phyloP scores from a whole-genome alignment of 371 early-diverging fungal species.

The Zychaea mexicana region DNA sequence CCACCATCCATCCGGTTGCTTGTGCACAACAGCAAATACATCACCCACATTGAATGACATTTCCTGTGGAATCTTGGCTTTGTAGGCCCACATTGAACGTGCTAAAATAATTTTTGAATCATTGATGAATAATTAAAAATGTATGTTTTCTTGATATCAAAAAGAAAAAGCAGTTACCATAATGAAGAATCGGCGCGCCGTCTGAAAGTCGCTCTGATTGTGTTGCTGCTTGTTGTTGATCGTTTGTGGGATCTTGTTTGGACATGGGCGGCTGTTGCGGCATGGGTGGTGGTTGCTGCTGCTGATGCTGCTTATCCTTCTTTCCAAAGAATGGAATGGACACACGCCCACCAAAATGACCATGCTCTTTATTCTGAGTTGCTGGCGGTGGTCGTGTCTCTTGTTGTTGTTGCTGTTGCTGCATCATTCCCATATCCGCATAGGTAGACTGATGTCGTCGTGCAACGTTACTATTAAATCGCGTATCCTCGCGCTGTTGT shows the following conservation, averaged over 20 bases:
- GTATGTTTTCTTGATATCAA: background rate
- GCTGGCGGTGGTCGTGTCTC: background rate
- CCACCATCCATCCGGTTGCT: conserved; percentile 58
- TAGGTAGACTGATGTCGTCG: background rate
- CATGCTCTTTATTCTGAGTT: background rate
- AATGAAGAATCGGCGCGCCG: conserved; percentile 15
- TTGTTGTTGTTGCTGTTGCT: conserved; percentile 8
- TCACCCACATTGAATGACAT: conserved; percentile 45
- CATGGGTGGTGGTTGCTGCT: conserved; percentile 6
- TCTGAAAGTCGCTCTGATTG: conserved; percentile 4
- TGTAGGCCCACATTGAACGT: conserved; percentile 37
- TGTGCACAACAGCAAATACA: conserved; percentile 34
- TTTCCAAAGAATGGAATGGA: conserved; percentile 22
- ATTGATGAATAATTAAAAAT: background rate
- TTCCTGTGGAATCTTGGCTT: conserved; percentile 46
- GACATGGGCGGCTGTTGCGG: background rate
- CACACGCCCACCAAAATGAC: conserved; percentile 6
- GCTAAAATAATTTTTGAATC: background rate
- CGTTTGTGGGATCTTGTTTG: conserved; percentile 3
- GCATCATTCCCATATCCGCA: background rate
- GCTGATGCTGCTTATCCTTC: conserved; percentile 11
- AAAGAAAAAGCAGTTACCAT: background rate
- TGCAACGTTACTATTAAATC: background rate
- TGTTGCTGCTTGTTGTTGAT: background rate
- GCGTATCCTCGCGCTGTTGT: background rate